Evolutionary conservation across 441 rosid genomes (phyloP).

Genomic region (Jatropha podagrica): DNA sequence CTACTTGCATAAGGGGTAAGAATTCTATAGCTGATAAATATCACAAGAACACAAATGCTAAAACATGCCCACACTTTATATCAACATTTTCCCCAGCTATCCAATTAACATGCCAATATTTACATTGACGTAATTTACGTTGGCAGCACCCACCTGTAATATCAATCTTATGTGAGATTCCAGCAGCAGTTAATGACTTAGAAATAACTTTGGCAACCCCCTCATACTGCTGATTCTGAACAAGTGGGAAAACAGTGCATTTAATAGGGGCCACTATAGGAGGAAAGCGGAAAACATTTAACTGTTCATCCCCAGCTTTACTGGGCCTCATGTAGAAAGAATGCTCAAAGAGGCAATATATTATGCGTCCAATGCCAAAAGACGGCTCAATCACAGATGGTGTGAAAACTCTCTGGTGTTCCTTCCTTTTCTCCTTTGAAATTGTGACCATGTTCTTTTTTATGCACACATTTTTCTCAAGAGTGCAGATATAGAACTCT

Average conservation of each 20-base stretch:
- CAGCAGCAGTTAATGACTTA: constrained; percentile 57
- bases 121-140: neutral
- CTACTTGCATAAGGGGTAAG: neutral
- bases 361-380: constrained; percentile 70
- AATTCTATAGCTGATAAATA: neutral
- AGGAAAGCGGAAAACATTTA: constrained; percentile 71
- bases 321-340: constrained; percentile 65
- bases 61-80: neutral
- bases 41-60: neutral
- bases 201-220: constrained; percentile 61
- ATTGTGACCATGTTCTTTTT: constrained; percentile 66
- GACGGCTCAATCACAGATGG: constrained; percentile 81
- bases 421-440: constrained; percentile 72
- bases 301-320: constrained; percentile 65
- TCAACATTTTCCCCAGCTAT: neutral
- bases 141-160: constrained; percentile 48
- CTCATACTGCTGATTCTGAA: constrained; percentile 64
- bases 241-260: constrained; percentile 75
- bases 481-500: constrained; percentile 57
- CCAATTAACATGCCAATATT: neutral
- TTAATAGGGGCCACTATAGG: constrained; percentile 72
- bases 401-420: constrained; percentile 68
- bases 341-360: constrained; percentile 72
- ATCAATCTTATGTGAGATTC: constrained; percentile 72
- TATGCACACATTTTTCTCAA: constrained; percentile 48